These are phyloP conservation scores for Fusarium sp. DNA, from an alignment of 2,329 filamentous ascomycete genomes.

Conservation along the genomic window DNA sequence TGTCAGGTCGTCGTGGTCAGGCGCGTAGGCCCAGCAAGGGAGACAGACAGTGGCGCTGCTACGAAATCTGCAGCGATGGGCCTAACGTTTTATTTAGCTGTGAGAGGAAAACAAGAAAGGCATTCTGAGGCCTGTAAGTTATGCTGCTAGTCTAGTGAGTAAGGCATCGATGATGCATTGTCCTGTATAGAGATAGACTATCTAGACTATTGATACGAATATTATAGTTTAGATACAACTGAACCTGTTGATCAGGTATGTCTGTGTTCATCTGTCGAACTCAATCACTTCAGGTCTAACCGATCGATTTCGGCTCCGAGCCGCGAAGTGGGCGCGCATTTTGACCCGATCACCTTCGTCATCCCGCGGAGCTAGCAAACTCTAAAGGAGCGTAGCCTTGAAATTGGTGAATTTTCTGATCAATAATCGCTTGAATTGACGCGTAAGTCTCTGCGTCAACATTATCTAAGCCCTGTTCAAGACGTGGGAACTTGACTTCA, in stretches of 20 bases:
- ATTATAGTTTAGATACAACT: not conserved
- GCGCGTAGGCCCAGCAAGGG: not conserved
- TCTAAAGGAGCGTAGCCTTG: not conserved
- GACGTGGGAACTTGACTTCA: not conserved
- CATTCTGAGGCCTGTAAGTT: not conserved
- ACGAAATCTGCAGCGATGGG: not conserved
- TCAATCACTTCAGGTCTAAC: not conserved
- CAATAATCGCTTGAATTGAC: not conserved
- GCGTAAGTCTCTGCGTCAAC: slow-evolving; percentile 5
- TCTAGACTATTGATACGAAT: not conserved
- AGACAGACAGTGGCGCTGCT: not conserved
- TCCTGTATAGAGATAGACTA: not conserved
- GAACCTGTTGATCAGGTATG: not conserved
- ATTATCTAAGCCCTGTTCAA: not conserved
- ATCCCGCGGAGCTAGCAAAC: slow-evolving; percentile 1
- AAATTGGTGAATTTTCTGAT: not conserved
- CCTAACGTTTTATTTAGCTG: not conserved
- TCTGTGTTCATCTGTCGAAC: not conserved
- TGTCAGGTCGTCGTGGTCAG: not conserved
- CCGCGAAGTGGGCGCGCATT: slow-evolving; percentile 4
- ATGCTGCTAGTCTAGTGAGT: not conserved
- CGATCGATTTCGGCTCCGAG: slow-evolving; percentile 15
- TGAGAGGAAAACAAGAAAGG: not conserved
- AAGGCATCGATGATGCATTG: not conserved
- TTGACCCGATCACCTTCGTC: slow-evolving; percentile 9